These are phyloP conservation scores for Aureobasidium sp. DNA, from an alignment of 2,329 filamentous ascomycete genomes.

Conservation along the genomic window DNA sequence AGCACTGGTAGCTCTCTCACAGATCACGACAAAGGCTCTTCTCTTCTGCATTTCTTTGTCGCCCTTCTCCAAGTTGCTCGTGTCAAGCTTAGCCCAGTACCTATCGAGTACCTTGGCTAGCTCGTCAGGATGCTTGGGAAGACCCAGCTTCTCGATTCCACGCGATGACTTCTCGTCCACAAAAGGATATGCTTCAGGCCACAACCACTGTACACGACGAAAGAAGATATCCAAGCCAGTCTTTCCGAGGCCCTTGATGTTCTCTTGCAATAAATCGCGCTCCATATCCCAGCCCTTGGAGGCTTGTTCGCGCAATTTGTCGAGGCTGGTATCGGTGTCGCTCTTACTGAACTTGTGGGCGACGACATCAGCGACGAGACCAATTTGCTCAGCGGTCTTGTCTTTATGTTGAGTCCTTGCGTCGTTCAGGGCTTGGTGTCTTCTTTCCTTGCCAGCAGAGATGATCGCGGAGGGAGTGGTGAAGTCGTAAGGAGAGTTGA, in stretches of 20 bases:
- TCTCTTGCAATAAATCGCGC: slow-evolving; percentile 28
- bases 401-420: slow-evolving; percentile 41
- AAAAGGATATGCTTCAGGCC: slow-evolving; percentile 34
- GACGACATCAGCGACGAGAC: slow-evolving; percentile 28
- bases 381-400: slow-evolving; percentile 39
- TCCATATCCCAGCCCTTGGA: slow-evolving; percentile 26
- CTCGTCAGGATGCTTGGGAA: slow-evolving; percentile 31
- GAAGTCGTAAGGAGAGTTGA: slow-evolving; percentile 39
- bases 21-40: slow-evolving; percentile 34
- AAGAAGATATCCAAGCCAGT: slow-evolving; percentile 39
- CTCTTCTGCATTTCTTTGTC: slow-evolving; percentile 32
- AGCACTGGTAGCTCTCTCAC: slow-evolving; percentile 34
- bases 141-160: slow-evolving; percentile 30
- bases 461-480: slow-evolving; percentile 29
- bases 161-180: slow-evolving; percentile 32
- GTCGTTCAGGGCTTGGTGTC: slow-evolving; percentile 35
- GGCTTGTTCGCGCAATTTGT: slow-evolving; percentile 29
- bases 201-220: slow-evolving; percentile 36
- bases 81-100: slow-evolving; percentile 31
- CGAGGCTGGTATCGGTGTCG: slow-evolving; percentile 28
- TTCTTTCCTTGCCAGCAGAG: slow-evolving; percentile 33
- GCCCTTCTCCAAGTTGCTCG: slow-evolving; percentile 21
- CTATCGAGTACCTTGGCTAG: slow-evolving; percentile 31
- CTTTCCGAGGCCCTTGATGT: slow-evolving; percentile 36
- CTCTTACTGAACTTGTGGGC: slow-evolving; percentile 27